Base-by-base conservation (phyloP, 805 yeast species). In the Kodamaea hsintzibuensis region DNA sequence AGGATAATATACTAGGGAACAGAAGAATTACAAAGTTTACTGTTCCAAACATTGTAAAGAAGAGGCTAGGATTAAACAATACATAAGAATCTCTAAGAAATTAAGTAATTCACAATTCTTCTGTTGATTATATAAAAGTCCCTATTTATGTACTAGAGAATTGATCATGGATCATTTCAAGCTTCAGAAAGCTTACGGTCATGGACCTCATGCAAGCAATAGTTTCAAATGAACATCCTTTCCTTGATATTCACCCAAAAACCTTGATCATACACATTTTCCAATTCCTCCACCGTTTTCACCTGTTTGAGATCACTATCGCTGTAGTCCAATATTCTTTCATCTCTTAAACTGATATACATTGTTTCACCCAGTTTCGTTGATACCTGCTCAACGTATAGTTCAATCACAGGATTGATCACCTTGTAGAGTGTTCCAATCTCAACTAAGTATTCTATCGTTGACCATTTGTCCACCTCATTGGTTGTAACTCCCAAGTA, bases 401-500 rank as follows among this genome's bases (percentile, higher is more conserved):
- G 54, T 35, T 49, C 59, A 10, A 49, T 49, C 19, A 7, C 16
- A 7, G 44, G 37, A 10, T 40, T n/a, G 13, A 25, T 16, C 2
- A 30, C 38, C 8, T 27, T 43, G 50, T 52, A 59, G 47, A 59
- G 51, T 1, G 47, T 49, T 2, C 61, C 60, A 13, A 58, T 38
- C 2, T 45, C 13, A 7, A 59, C 63, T 54, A 83, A 72, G 48
- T 80, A 78, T 52, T 84, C 84, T 12, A 89, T 75, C 2, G 77
- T 82, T 16, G 72, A 80, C 96, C 96, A 89, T 63, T 89, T 89
- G 49, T 76, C 83, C 14, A 81, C 71, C 67, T 89, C 96, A 62
- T 86, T 87, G 3, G 92, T 86, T 10, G 95, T 88, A 65, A 84
- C 84, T 0, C 96, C 96, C 42, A 80, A 74, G 57, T 76, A 78